Evolutionary conservation across 768 basidiomycete genomes (phyloP), one percentile per base, ranked within the genome.

Genomic region (Sistotremastrum suecicum): DNA sequence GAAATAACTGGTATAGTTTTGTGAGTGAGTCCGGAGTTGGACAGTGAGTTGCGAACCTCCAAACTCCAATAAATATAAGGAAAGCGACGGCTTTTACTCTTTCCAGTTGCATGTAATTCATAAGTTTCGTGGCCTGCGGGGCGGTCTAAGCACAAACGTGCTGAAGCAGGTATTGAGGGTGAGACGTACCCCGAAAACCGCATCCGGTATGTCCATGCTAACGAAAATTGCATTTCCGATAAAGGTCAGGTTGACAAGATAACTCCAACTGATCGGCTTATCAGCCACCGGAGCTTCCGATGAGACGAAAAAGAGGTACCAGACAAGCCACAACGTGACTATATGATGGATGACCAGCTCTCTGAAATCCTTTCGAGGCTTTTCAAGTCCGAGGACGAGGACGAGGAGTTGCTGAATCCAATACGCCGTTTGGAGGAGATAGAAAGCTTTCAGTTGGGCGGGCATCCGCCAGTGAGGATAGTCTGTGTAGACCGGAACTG

Each of bases 131-230:
- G 44, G 83, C 63, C 88, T 91, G 49, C 20, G 20, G 20, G 20
- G 20, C 20, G 20, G 20, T 20, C 20, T 20, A 20, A 20, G 20
- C 20, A 20, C 20, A 20, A 20, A 20, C 20, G 10, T 32, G 37
- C 39, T 34, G 12, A 34, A 34, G 34, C 5, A 11, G 9, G 39
- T 20, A 20, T 20, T 20, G 20, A 20, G 20, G 20, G 20, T 32
- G 8, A 40, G 29, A 66, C 83, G 52, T 51, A 89, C 83, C 8
- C 86, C 90, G 8, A 99, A 69, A 62, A 83, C 86, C 34, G 77
- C 64, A 58, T 99, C 95, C 0, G 92, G 89, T 12, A 92, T 70
- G 65, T 99, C 95, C 95, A 98, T 98, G 59, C 90, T 95, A 65
- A 92, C 72, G 55, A 82, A 98, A 31, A 99, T 75, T 4, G 90